Evolutionary conservation across 148 eudicot genomes (phyloP).

Genomic region (Vaccinium macrocarpon): DNA sequence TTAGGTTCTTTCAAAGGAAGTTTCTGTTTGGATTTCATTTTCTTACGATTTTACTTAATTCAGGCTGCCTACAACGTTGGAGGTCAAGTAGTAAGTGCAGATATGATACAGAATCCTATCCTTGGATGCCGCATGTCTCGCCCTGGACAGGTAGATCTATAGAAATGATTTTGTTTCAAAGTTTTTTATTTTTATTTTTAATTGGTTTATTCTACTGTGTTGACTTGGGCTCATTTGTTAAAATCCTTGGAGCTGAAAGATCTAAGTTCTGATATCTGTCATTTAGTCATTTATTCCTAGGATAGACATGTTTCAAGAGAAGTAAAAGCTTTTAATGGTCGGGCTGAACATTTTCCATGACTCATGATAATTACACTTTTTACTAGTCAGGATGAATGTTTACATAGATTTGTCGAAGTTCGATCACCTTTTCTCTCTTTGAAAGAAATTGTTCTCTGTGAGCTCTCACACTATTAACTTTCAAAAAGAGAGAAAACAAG

Average conservation of each 20-base stretch:
- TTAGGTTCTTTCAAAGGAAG: not conserved
- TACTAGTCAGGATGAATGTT: not conserved
- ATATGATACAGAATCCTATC: conserved; percentile 69
- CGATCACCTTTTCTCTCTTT: not conserved
- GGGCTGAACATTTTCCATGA: not conserved
- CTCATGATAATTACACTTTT: not conserved
- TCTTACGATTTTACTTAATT: conserved; percentile 16
- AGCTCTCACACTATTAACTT: not conserved
- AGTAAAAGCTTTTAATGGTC: not conserved
- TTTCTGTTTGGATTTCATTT: not conserved
- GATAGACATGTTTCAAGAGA: not conserved
- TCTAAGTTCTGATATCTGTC: not conserved
- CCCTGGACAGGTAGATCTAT: conserved; percentile 71
- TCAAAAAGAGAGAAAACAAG: not conserved
- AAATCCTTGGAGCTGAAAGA: not conserved
- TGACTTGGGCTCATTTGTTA: not conserved
- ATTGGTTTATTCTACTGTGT: not conserved
- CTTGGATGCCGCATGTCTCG: conserved; percentile 86
- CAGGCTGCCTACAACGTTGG: conserved; percentile 96
- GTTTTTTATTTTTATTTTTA: not conserved
- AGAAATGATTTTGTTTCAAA: not conserved
- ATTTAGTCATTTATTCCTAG: not conserved
- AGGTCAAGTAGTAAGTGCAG: conserved; percentile 82
- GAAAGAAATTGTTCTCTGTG: not conserved
- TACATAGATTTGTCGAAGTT: not conserved